These are phyloP conservation scores for Blastobotrys buckinghamii DNA, from an alignment of 1,139 yeast genomes.

Conservation along the genomic window DNA sequence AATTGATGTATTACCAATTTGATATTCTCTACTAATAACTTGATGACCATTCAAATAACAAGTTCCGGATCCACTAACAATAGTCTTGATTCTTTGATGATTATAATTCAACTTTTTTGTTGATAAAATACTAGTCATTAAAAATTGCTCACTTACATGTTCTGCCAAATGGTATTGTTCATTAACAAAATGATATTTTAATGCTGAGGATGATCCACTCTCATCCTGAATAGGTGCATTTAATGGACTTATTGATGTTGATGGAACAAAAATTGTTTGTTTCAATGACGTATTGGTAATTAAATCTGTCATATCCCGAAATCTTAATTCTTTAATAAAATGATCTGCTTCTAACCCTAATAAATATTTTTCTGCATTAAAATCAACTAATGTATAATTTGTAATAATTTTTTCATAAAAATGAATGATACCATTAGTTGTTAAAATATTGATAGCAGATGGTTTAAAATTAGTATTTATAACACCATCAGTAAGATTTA, in stretches of 20 bases:
- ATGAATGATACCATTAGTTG: conserved; percentile 61
- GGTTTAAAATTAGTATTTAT: conserved; percentile 30
- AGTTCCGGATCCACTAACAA: conserved; percentile 29
- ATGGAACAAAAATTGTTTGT: conserved; percentile 56
- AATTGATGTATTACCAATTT: conserved; percentile 53
- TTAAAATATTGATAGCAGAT: conserved; percentile 39
- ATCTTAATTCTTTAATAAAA: conserved; percentile 64
- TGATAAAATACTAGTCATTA: conserved; percentile 31
- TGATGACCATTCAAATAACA: conserved; percentile 44
- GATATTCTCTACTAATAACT: conserved; percentile 40
- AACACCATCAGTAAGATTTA: conserved; percentile 17
- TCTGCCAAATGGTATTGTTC: conserved; percentile 38
- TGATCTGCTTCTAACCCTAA: conserved; percentile 62
- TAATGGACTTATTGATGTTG: conserved; percentile 14
- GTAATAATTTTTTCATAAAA: conserved; percentile 39
- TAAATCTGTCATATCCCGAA: conserved; percentile 52
- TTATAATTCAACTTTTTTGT: conserved; percentile 40
- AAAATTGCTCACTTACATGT: conserved; percentile 10
- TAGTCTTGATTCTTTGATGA: conserved; percentile 27
- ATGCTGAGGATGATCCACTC: conserved; percentile 17
- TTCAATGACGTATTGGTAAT: conserved; percentile 42
- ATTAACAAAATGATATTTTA: conserved; percentile 67
- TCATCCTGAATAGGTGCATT: conserved; percentile 34
- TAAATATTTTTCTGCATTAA: conserved; percentile 69
- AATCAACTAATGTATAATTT: conserved; percentile 31